Evolutionary conservation across 176 grass and related monocot genomes (phyloP).

Genomic region (Lolium multiflorum): DNA sequence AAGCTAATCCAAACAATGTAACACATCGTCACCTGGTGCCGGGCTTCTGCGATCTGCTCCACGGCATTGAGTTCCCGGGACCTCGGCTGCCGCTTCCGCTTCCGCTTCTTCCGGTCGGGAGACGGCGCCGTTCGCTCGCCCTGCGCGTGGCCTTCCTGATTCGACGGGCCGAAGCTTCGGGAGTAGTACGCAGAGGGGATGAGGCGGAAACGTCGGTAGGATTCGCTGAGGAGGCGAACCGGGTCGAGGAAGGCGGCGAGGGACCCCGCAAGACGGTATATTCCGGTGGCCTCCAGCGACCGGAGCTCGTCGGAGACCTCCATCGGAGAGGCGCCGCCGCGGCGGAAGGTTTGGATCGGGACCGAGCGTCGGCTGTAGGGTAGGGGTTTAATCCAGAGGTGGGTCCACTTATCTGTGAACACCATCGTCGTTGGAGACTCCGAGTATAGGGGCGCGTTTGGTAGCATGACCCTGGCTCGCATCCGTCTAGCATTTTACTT

Average conservation of each 20-base stretch:
- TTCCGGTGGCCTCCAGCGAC: slow-evolving; percentile 62
- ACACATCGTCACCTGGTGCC: slow-evolving; percentile 61
- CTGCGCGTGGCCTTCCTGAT: slow-evolving; percentile 16
- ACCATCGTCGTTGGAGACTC: too few species aligned
- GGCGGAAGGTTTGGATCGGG: slow-evolving; percentile 23
- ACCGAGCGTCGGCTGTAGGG: background rate
- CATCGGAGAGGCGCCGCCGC: slow-evolving; percentile 24
- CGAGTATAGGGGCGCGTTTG: too few species aligned
- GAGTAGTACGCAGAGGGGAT: slow-evolving; percentile 84
- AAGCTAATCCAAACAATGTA: background rate
- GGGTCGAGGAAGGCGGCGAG: slow-evolving; percentile 72
- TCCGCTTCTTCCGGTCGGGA: slow-evolving; percentile 42
- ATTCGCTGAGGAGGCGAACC: slow-evolving; percentile 70
- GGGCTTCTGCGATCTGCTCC: slow-evolving; percentile 69
- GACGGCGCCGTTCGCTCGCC: background rate
- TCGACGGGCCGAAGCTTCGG: slow-evolving; percentile 57
- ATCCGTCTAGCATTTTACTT: too few species aligned
- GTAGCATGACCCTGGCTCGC: too few species aligned
- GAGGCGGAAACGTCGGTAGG: slow-evolving; percentile 68
- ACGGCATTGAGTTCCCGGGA: slow-evolving; percentile 58
- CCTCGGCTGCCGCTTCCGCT: slow-evolving; percentile 53
- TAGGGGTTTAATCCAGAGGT: background rate
- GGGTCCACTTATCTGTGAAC: too few species aligned
- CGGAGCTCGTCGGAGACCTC: slow-evolving; percentile 49
- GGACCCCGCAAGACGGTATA: slow-evolving; percentile 52